Base-by-base conservation (phyloP, 2,329 filamentous ascomycete species). In the Verticillium longisporum region DNA sequence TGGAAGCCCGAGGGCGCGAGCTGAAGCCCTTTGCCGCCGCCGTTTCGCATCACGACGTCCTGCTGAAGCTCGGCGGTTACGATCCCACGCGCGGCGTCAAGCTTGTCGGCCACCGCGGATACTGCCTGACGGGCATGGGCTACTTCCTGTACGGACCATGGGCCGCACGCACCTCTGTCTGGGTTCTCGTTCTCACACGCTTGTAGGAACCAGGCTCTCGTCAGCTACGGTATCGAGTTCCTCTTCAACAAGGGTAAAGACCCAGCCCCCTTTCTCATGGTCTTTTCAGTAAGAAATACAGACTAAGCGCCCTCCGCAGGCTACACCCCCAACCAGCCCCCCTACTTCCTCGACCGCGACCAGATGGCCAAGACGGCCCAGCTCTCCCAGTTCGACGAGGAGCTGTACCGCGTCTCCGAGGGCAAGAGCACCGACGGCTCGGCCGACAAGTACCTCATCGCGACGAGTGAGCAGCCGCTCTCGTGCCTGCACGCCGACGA, bases 281-380 rank as follows among this genome's bases (percentile, higher is more conserved):
- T 11, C 34, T 18, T 26, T 13, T 57, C 26, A 31, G 26, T 31
- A 31, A 4, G 26, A 31, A 5, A 31, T 31, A 31, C 26, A 31
- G 26, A 31, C 26, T 31, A 31, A 31, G 26, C 26, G 26, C 26
- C 26, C 26, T 31, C 26, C 4, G 26, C 37, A 53, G 58, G 90
- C 61, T 96, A 92, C 76, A 92, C 84, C 34, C 88, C 91, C 7
- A 65, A 65, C 60, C 64, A 65, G 60, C 64, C 64, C 18, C 64
- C 64, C 11, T 65, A 64, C 60, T 61, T 65, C 36, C 62, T 65
- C 61, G 63, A 65, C 58, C 64, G 64, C 41, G 91, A 96, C 58
- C 89, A 92, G 74, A 99, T 99, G 95, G 93, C 90, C 63, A 98
- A 98, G 82, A 99, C 95, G 0, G 95, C 95, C 2, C 95, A 99